Evolutionary conservation across 2,329 filamentous ascomycete genomes (phyloP).

Genomic region (Helicocarpus griseus): DNA sequence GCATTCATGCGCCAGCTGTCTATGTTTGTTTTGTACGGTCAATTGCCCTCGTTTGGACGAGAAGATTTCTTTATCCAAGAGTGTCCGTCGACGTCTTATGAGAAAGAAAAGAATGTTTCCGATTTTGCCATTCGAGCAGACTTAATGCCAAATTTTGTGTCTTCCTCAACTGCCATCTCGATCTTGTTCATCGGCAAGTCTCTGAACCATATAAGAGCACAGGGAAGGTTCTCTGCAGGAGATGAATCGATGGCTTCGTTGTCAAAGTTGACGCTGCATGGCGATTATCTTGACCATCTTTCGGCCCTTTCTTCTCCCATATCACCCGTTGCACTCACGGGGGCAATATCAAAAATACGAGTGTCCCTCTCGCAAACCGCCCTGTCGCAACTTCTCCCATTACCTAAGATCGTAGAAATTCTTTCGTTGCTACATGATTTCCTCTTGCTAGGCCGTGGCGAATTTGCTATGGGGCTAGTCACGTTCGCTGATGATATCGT

Average conservation of each 20-base stretch:
- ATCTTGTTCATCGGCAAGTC: conserved; percentile 88
- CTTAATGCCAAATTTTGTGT: conserved; percentile 72
- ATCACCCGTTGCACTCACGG: conserved; percentile 59
- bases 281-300: conserved; percentile 46
- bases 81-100: conserved; percentile 25
- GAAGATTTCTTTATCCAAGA: conserved; percentile 78
- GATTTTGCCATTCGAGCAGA: conserved; percentile 51
- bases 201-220: conserved; percentile 66
- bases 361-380: conserved; percentile 74
- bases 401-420: conserved; percentile 65
- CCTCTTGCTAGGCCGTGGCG: conserved; percentile 75
- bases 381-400: conserved; percentile 70
- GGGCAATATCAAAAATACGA: conserved; percentile 65
- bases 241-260: conserved; percentile 32
- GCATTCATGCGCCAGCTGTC: conserved; percentile 88
- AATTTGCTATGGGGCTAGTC: conserved; percentile 82
- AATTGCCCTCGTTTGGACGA: conserved; percentile 64
- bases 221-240: conserved; percentile 27
- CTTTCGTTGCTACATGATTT: conserved; percentile 74
- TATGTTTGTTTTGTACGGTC: conserved; percentile 84
- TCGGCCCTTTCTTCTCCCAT: conserved; percentile 63
- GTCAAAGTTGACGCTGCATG: conserved; percentile 49
- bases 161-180: conserved; percentile 61
- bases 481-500: conserved; percentile 75
- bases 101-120: conserved; percentile 31